Percentiles rank a stretch among this genome's conserved stretches.
These are phyloP conservation scores for Aspergillus sp. DNA, from an alignment of 2,329 filamentous ascomycete species.

Conservation along the genomic window DNA sequence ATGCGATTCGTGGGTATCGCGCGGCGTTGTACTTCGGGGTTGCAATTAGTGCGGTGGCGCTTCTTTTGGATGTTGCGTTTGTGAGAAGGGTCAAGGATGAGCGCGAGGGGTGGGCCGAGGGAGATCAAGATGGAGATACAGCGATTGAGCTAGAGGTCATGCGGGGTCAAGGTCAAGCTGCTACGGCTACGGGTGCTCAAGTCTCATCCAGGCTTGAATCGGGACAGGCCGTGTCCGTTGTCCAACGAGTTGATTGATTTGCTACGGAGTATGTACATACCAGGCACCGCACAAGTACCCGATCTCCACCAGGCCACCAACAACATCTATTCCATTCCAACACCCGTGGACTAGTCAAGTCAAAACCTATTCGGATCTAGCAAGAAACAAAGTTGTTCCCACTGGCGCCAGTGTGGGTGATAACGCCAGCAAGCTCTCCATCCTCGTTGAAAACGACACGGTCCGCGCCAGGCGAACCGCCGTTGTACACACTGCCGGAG, in stretches of 20 bases:
- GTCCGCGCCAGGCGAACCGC: conserved; percentile 65
- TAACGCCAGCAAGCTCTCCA: conserved; percentile 60
- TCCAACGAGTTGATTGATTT: background rate
- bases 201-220: background rate
- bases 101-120: conserved; percentile 29
- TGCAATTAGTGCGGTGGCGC: conserved; percentile 28
- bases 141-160: background rate
- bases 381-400: conserved; percentile 63
- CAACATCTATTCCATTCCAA: too few relatives aligned
- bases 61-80: conserved; percentile 30
- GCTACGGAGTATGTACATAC: background rate
- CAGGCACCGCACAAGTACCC: background rate
- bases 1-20: conserved; percentile 29
- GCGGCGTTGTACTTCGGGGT: conserved; percentile 33
- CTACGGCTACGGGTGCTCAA: background rate
- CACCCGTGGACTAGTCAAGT: too few relatives aligned
- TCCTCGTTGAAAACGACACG: conserved; percentile 62
- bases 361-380: background rate
- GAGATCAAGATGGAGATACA: background rate
- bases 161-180: background rate
- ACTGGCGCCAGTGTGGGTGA: conserved; percentile 69
- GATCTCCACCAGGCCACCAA: background rate
- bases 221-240: background rate
- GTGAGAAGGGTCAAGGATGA: conserved; percentile 34
- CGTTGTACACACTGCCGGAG: conserved; percentile 52